Percentiles rank a stretch among this genome's conserved stretches.
Evolutionary conservation across 371 early-diverging fungal species (phyloP).

Genomic region (Chytridiales sp.): DNA sequence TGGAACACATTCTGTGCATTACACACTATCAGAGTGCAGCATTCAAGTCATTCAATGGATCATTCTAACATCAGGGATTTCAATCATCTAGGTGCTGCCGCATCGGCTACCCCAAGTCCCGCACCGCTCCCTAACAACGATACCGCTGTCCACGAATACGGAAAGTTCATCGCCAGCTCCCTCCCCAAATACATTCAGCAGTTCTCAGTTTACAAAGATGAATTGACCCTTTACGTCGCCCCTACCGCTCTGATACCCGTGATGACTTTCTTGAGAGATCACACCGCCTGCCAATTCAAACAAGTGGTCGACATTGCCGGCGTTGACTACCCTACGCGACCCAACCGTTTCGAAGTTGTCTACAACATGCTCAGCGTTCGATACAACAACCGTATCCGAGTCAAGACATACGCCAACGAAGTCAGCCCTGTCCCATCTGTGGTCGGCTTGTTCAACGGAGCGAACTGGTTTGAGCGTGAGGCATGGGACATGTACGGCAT

Average conservation of each 20-base stretch:
- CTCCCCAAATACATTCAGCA: conserved; percentile 96
- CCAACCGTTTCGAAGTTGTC: conserved; percentile 94
- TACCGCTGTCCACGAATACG: conserved; percentile 60
- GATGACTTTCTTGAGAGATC: conserved; percentile 88
- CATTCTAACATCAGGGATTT: no score
- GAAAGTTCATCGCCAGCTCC: conserved; percentile 80
- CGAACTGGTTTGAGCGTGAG: conserved; percentile 98
- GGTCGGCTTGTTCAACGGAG: conserved; percentile 67
- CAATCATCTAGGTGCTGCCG: no score
- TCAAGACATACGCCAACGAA: conserved; percentile 95
- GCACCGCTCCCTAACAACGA: conserved; percentile 3
- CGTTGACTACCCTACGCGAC: conserved; percentile 87
- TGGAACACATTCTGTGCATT: no score
- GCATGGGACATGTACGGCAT: conserved; percentile 98
- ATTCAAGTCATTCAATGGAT: no score
- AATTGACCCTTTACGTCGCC: conserved; percentile 88
- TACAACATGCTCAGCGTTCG: conserved; percentile 87
- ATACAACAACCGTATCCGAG: conserved; percentile 92
- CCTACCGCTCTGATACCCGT: conserved; percentile 78
- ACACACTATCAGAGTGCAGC: no score
- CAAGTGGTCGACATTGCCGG: conserved; percentile 85
- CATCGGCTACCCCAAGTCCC: background rate
- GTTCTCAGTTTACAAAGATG: conserved; percentile 94
- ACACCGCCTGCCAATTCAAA: conserved; percentile 90
- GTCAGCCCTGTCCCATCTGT: conserved; percentile 83